Evolutionary conservation across 805 yeast species (phyloP), one percentile per base, ranked within the genome.

Genomic region (Kodamaea nitidulidarum): DNA sequence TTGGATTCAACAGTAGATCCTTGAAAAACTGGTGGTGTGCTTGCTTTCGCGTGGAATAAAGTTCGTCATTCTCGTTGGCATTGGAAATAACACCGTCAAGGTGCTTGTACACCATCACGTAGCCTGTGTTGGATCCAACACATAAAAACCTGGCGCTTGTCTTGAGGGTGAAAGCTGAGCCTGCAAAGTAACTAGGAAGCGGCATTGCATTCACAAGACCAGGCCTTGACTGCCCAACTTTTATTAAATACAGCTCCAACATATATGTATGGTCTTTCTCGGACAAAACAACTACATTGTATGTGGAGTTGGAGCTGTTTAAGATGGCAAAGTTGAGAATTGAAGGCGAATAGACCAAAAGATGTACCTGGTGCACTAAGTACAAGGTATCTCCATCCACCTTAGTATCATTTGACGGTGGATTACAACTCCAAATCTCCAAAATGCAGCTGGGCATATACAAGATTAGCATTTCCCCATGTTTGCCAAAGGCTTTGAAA

Each of bases 381-480:
- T 51, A 51, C 31, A 60, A 38, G 3, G 64, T 52, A 30, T 58
- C 62, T 20, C 55, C 56, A 30, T 58, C 58, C n/a, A 39, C 39
- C 14, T 40, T 46, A 9, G 38, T 44, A 4, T 47, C 15, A 11
- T 29, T 32, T 11, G 30, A 22, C 21, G 26, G 30, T 11, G 36
- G 36, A 14, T 38, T 28, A 65, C 69, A 63, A 39, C 55, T 57
- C 72, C 72, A 67, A 11, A 65, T 42, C 42, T 66, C 67, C 11
- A 64, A 24, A 2, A 44, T 30, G 2, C 35, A 17, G 8, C 45
- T 27, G 4, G 34, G 32, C 1, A 54, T 53, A 43, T 51, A 59
- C 29, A 61, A 43, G 4, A 65, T 44, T 28, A 58, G 42, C 15
- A 66, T 32, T 33, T 65, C 70, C 7, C 71, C 71, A 27, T 48